Base-by-base conservation (phyloP, 2,329 filamentous ascomycete species). In the Fusarium mexicanum region DNA sequence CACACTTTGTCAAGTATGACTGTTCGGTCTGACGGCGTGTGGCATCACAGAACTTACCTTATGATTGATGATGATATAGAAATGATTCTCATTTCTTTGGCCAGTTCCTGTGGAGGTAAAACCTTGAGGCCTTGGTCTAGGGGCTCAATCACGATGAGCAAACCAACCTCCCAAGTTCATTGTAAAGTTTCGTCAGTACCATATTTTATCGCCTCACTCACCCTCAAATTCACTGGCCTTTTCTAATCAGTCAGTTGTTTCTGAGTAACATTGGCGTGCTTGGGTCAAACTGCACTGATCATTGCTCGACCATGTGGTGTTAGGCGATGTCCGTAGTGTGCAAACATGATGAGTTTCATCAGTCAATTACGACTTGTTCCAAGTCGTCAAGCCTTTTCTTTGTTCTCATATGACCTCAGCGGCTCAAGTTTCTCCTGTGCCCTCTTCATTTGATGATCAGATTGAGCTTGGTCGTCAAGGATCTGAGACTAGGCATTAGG, bases 1-100 rank as follows among this genome's bases (percentile, higher is more conserved):
- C 65, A 59, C n/a, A 26, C 16, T 44, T 16, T 22, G 26, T 38
- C 5, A 62, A 29, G 22, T 22, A 37, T 70, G 51, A 54, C 66
- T 50, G 37, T 50, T 70, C 47, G 46, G 67, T 60, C 67, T 60
- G 35, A 48, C 51, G 20, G 26, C n/a, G 18, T 50, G 24, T 48
- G 35, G 37, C 26, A 57, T 22, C 6, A 60, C 14, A 37, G 5
- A 24, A 24, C 29, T 24, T 57, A 55, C 46, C 37, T 37, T 66
- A 41, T 24, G 18, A 41, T 31, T 29, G 48, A 24, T 20, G 17
- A 24, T 40, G 9, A 18, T 40, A 44, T 26, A 16, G 26, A n/a
- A 20, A 33, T 53, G 6, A n/a, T n/a, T 38, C 7, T 47, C 14
- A 6, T 40, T 43, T 35, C 29, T 16, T 29, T 57, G 31, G 38